Evolutionary conservation across 257 asterid genomes (phyloP).

Genomic region (Vinca minor): DNA sequence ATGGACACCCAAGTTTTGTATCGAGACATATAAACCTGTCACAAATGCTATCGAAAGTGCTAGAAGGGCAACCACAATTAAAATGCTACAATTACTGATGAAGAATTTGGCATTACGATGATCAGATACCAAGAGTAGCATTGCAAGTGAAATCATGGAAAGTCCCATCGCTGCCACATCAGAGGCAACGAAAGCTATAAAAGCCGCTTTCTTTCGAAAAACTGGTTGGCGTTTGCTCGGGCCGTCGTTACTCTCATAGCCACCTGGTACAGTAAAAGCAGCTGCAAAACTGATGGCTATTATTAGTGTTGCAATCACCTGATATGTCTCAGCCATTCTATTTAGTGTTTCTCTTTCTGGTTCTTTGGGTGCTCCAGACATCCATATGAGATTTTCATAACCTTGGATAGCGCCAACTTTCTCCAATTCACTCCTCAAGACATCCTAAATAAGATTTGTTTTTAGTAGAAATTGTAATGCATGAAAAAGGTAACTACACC

Average conservation of each 20-base stretch:
- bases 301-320: background rate
- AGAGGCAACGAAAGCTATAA: background rate
- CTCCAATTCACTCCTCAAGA: background rate
- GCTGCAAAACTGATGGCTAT: background rate
- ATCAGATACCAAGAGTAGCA: too few relatives aligned
- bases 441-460: too few relatives aligned
- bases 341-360: background rate
- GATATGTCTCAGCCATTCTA: background rate
- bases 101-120: too few relatives aligned
- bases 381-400: background rate
- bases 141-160: background rate
- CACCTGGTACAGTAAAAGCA: constrained; percentile 4
- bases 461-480: too few relatives aligned
- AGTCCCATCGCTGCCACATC: background rate
- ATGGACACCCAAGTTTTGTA: background rate
- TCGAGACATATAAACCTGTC: constrained; percentile 3
- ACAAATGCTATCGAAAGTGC: constrained; percentile 7
- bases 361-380: background rate
- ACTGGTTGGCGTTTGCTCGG: background rate
- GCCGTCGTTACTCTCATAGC: background rate
- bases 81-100: too few relatives aligned
- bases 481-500: too few relatives aligned
- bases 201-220: background rate
- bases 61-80: background rate
- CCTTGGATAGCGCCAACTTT: background rate